phyloP scores from a whole-genome alignment of 2,329 filamentous ascomycete genomes.

The Colletotrichum tropicale region DNA sequence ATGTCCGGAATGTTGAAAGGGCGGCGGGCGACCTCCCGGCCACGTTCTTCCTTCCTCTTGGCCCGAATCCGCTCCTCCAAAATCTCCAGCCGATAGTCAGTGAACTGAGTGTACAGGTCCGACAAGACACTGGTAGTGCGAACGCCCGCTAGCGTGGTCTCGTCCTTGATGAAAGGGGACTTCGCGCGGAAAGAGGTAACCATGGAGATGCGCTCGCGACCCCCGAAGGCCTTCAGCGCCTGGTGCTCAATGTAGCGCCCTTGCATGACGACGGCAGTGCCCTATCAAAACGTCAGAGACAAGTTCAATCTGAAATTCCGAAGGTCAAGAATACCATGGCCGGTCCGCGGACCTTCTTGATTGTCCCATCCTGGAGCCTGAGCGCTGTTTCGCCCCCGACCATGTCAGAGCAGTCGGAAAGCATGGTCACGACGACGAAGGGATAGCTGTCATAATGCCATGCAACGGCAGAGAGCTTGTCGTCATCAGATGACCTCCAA shows the following conservation, averaged over 20 bases:
- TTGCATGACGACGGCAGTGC: conserved; percentile 46
- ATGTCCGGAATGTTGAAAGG: background rate
- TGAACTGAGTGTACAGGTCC: background rate
- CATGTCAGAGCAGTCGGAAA: conserved; percentile 67
- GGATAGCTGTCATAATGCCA: conserved; percentile 72
- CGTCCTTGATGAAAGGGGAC: conserved; percentile 38
- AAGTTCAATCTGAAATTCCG: rapidly evolving
- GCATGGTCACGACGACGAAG: conserved; percentile 73
- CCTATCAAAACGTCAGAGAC: background rate
- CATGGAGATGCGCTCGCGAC: conserved; percentile 67
- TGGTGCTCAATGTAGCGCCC: conserved; percentile 71
- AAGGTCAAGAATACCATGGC: background rate
- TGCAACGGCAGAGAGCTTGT: conserved; percentile 57
- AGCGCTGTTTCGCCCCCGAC: background rate
- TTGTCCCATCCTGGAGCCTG: background rate
- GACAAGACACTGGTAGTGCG: background rate
- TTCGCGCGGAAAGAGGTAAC: conserved; percentile 70
- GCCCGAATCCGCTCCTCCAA: background rate
- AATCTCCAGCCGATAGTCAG: background rate
- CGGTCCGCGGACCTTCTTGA: background rate
- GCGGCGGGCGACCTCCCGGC: background rate
- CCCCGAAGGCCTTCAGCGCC: conserved; percentile 62
- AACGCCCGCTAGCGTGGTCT: background rate
- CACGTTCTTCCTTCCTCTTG: background rate
- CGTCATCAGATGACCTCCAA: background rate